Evolutionary conservation across 2,329 filamentous ascomycete genomes (phyloP), one percentile per base, ranked within the genome.

Genomic region (Amauroascus niger): DNA sequence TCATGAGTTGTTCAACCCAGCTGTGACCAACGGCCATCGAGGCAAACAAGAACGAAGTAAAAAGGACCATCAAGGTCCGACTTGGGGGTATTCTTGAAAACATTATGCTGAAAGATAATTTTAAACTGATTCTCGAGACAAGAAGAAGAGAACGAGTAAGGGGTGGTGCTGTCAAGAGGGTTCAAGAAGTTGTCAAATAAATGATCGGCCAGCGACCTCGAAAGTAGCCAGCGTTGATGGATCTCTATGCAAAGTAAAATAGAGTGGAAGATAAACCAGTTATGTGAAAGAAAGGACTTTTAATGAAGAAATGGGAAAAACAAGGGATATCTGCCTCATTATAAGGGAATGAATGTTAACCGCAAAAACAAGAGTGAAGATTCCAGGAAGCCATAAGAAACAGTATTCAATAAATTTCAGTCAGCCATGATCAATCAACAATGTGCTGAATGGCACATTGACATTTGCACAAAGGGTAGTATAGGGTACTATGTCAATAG

Each of bases 1-100:
- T 80, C 57, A 76, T 79, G 48, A 91, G 75, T 62, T 84, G 76
- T 70, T 96, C 89, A 46, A 91, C 78, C 90, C 90, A 96, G 16
- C 82, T 85, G 70, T 96, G 91, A 33, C 24, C 24, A 16, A 33
- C 11, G 3, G 28, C 44, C 8, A 26, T 9, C 3, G 43, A 33
- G 13, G 28, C 8, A 11, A 53, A 8, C 11, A 43, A 22, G 20
- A 32, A 20, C 14, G 26, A 40, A n/a, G 39, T 28, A 2, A 45
- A 30, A 39, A 39, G 8, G 6, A 20, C 30, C 43, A 20, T 28
- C 28, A 40, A 32, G 22, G 24, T 8, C 30, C 11, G 37, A 6
- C 9, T 39, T 16, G 30, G 6, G 24, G 5, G 20, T 7, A 20
- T 35, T 8, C 5, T 44, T 13, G 37, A 14, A 43, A 43, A 33